Evolutionary conservation across 2,329 filamentous ascomycete species (phyloP), one percentile per base, ranked within the genome.

Genomic region (Penicillium sp.): DNA sequence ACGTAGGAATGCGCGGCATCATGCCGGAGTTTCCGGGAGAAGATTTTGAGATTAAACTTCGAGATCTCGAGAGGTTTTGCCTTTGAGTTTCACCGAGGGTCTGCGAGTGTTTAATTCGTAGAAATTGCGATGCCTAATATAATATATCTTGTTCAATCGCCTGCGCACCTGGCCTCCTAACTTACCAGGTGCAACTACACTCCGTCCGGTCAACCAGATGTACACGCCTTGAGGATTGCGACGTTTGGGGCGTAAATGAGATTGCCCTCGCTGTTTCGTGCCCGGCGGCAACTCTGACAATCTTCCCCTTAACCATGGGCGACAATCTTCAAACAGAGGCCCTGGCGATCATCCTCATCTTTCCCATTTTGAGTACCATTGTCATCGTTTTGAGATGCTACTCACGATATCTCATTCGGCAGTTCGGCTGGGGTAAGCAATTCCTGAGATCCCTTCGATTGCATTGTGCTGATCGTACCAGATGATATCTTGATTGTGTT

Each of bases 401-500:
- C 17, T 56, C 53, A 8, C 53, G 53, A 23, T 56, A 19, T 30
- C 53, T 56, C 17, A 56, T 23, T 21, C 53, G 41, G 1, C 41
- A 46, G 11, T 46, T 56, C 30, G 53, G 53, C 29, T 56, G 53
- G 53, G 53, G 53, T 56, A 26, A 47, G 53, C 19, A 17, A 19
- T n/a, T 21, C 41, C 5, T 11, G 21, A 41, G 0, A 13, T 13
- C 11, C 9, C 11, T 3, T 3, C 23, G 15, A 56, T 31, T 7
- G 8, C 21, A 47, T 56, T 7, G 11, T 21, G 29, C 53, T 56
- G 7, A 56, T 21, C 35, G 2, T 19, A 0, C 17, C 46, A 72
- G 69, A 72, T 63, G 70, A 72, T 48, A 66, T 57, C 19, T 56
- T 71, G 3, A 71, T 72, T 44, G 15, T 66, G 1, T n/a, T 56